phyloP scores from a whole-genome alignment of 176 grass and related monocot species.

The Triticum turgidum region DNA sequence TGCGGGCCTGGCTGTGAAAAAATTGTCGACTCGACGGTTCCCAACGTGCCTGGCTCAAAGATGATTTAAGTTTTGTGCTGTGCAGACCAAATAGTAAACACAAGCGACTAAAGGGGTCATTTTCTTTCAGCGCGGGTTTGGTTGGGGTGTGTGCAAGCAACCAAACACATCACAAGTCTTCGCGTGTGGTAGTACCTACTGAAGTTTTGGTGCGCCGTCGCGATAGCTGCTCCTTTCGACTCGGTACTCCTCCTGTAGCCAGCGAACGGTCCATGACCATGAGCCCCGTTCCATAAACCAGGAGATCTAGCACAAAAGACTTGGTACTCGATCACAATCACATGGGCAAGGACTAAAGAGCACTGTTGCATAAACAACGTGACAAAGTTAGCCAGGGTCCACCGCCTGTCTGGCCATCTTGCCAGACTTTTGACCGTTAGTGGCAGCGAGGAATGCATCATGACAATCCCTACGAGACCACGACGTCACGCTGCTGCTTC shows the following conservation, averaged over 20 bases:
- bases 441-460: background rate
- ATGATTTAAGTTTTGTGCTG: too few relatives aligned
- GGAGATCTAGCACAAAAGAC: background rate
- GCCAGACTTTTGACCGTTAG: background rate
- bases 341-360: background rate
- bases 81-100: too few relatives aligned
- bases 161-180: background rate
- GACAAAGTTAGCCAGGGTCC: conserved; percentile 27
- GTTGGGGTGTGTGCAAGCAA: too few relatives aligned
- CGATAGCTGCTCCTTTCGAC: background rate
- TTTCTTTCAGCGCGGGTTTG: too few relatives aligned
- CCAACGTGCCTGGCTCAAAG: too few relatives aligned
- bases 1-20: too few relatives aligned
- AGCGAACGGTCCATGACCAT: background rate
- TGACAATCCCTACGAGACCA: background rate
- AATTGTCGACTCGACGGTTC: too few relatives aligned
- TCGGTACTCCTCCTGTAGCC: background rate
- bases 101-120: too few relatives aligned
- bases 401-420: background rate
- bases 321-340: background rate
- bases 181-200: background rate
- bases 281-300: background rate
- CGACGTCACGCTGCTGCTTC: background rate
- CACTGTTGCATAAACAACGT: background rate
- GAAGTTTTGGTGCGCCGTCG: background rate